Percentiles rank a stretch among this genome's conserved stretches.
Evolutionary conservation across 345 rosid genomes (phyloP).

Genomic region (Populus tremula): DNA sequence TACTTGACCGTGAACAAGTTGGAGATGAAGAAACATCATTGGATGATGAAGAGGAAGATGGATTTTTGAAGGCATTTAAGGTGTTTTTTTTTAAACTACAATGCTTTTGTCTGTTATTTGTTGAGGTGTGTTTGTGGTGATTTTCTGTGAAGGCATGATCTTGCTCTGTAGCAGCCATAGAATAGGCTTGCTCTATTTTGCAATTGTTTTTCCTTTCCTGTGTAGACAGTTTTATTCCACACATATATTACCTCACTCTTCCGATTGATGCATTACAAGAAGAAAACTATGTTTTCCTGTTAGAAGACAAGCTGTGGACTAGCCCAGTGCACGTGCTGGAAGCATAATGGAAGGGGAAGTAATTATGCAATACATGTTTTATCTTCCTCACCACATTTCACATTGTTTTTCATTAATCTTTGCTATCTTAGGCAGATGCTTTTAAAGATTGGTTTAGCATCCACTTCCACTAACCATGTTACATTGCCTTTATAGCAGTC

Average conservation of each 20-base stretch:
- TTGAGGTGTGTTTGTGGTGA: neutral
- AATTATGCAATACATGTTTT: neutral
- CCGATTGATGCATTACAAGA: neutral
- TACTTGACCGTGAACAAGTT: conserved; percentile 89
- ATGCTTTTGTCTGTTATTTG: neutral
- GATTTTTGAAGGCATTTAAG: conserved; percentile 98
- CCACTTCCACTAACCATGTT: neutral
- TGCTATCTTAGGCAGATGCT: neutral
- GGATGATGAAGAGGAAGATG: conserved; percentile 95
- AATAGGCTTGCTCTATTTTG: neutral
- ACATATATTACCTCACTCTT: neutral
- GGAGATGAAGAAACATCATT: conserved; percentile 75
- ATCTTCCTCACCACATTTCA: neutral
- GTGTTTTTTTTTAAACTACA: conserved; percentile 30
- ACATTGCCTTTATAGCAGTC: neutral
- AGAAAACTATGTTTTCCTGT: neutral
- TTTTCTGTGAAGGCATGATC: neutral
- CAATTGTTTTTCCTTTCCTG: neutral
- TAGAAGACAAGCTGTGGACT: neutral
- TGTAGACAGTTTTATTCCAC: neutral
- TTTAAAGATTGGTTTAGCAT: neutral
- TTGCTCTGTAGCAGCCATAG: neutral
- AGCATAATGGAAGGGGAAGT: neutral
- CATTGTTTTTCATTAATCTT: neutral
- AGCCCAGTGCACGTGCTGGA: neutral